Evolutionary conservation across 169 alveolate genomes (phyloP).

Genomic region (Besnoitia besnoiti): DNA sequence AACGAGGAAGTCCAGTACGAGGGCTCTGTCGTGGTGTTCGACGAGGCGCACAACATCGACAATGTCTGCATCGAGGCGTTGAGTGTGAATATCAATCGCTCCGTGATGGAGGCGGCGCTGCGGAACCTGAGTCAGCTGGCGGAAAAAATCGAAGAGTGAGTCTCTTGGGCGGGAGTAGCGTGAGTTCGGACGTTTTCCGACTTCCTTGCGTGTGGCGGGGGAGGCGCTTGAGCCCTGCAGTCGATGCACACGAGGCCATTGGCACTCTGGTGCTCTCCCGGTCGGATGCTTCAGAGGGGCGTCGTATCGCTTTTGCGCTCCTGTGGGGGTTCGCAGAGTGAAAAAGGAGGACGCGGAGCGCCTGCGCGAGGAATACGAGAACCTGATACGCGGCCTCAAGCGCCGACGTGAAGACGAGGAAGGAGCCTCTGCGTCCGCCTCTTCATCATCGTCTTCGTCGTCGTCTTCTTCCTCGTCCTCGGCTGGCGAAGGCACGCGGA

Average conservation of each 20-base stretch:
- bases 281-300: too few relatives aligned
- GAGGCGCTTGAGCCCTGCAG: too few relatives aligned
- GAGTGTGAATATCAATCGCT: constrained; percentile 90
- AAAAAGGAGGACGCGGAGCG: constrained; percentile 75
- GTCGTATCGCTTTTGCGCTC: neutral
- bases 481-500: neutral
- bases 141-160: constrained; percentile 77
- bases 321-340: constrained; percentile 25
- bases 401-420: constrained; percentile 1
- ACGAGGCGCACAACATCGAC: constrained; percentile 99
- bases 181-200: too few relatives aligned
- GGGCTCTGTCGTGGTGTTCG: constrained; percentile 94
- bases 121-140: constrained; percentile 81
- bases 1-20: constrained; percentile 58
- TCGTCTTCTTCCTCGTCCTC: neutral
- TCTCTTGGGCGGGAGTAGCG: too few relatives aligned
- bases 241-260: too few relatives aligned
- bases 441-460: neutral
- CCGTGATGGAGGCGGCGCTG: constrained; percentile 86
- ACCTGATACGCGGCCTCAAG: constrained; percentile 75
- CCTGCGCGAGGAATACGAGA: constrained; percentile 81
- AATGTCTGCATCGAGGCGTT: constrained; percentile 97
- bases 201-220: too few relatives aligned
- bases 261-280: too few relatives aligned
- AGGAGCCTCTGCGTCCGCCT: neutral